phyloP scores from a whole-genome alignment of 2,329 filamentous ascomycete species.

The Fusarium sp. region DNA sequence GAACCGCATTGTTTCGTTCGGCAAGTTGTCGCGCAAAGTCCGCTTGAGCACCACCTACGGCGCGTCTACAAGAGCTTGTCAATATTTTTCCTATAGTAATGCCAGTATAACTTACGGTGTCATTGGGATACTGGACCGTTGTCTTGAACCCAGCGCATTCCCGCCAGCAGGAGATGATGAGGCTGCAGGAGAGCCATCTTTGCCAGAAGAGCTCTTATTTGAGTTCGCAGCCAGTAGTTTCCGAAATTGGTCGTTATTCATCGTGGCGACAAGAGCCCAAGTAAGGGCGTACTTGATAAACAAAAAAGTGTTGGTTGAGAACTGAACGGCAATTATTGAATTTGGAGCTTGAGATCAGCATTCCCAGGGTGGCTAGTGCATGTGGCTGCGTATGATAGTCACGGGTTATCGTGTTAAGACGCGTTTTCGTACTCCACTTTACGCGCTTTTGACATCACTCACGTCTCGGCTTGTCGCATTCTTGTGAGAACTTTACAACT shows the following conservation, averaged over 20 bases:
- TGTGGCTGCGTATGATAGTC: constrained; percentile 47
- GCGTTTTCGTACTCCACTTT: constrained; percentile 53
- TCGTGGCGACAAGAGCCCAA: constrained; percentile 55
- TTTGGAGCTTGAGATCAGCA: constrained; percentile 35
- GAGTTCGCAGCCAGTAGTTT: constrained; percentile 75
- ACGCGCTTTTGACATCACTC: constrained; percentile 51
- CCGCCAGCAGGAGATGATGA: constrained; percentile 52
- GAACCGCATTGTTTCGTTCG: constrained; percentile 72
- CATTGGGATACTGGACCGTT: constrained; percentile 90
- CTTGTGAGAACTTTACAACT: constrained; percentile 6
- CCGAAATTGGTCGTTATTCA: constrained; percentile 98
- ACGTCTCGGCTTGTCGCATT: constrained; percentile 5
- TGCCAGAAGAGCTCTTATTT: constrained; percentile 56
- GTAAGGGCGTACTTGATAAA: neutral
- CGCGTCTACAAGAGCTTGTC: constrained; percentile 67
- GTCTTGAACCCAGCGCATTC: constrained; percentile 79
- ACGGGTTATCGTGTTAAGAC: constrained; percentile 60
- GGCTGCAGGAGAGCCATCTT: constrained; percentile 62
- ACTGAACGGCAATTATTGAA: constrained; percentile 10
- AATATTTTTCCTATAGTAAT: constrained; percentile 25
- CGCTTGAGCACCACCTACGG: constrained; percentile 67
- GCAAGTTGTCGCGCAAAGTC: constrained; percentile 90
- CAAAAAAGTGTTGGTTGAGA: constrained; percentile 1
- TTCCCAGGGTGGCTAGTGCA: constrained; percentile 33
- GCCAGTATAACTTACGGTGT: constrained; percentile 78